Conservation (phyloP, 2,329 filamentous ascomycete genomes). For the Elsinoe fawcettii region DNA sequence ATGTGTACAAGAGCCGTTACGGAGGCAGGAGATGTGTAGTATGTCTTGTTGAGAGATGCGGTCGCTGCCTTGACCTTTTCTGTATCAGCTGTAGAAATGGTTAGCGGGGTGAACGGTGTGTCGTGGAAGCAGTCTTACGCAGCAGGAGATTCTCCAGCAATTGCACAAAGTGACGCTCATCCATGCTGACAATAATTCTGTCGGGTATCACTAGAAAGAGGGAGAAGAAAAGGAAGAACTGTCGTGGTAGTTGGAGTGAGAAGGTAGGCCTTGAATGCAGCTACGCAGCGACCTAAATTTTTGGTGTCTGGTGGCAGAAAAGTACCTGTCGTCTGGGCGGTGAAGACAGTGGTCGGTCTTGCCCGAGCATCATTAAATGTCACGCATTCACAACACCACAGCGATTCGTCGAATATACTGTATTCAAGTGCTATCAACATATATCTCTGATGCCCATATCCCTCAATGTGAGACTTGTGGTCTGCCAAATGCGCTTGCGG, state of each 20-base stretch:
- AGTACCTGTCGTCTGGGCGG: not conserved
- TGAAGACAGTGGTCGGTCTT: not conserved
- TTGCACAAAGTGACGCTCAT: conserved; percentile 74
- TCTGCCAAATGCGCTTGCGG: too few relatives aligned
- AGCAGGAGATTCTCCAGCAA: conserved; percentile 82
- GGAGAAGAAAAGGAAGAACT: conserved; percentile 17
- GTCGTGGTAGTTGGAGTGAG: not conserved
- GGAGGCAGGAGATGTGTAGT: conserved; percentile 78
- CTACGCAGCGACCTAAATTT: not conserved
- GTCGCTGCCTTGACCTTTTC: conserved; percentile 72
- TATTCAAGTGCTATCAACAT: too few relatives aligned
- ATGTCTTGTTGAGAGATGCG: conserved; percentile 82
- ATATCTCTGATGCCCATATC: too few relatives aligned
- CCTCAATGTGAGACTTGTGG: too few relatives aligned
- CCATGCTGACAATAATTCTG: conserved; percentile 46
- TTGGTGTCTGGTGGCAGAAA: not conserved
- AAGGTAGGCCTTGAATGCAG: not conserved
- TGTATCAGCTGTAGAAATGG: conserved; percentile 61
- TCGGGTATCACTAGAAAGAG: conserved; percentile 15
- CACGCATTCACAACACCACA: too few relatives aligned
- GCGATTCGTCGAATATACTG: too few relatives aligned
- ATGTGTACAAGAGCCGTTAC: conserved; percentile 83
- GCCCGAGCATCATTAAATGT: too few relatives aligned
- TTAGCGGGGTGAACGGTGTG: conserved; percentile 11
- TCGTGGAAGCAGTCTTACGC: conserved; percentile 53